Evolutionary conservation across 306 rosid genomes (phyloP), one percentile per base, ranked within the genome.

Genomic region (Sesbania bispinosa): DNA sequence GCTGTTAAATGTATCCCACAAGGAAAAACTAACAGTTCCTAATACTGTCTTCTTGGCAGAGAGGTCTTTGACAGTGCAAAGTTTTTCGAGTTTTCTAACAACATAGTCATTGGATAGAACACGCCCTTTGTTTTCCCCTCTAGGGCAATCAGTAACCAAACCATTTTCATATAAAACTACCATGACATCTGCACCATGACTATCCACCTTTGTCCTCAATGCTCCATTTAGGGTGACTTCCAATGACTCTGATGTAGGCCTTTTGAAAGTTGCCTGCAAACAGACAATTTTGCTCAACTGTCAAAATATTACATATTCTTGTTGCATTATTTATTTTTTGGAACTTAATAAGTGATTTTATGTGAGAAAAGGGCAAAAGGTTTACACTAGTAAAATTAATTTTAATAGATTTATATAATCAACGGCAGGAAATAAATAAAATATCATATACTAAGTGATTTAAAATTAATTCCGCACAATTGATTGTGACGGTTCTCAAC

Each of bases 51-150:
- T 95, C 78, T 88, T 89, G 23, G 91, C 85, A 20, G 93, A 24
- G 14, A 78, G 9, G 78, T 89, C 92, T 71, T 85, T 94, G 15
- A 91, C 87, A 2, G 86, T 75, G 73, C 87, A 82, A 19, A 95
- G 96, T 85, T 91, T 95, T 62, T 95, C 92, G 0, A 95, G 88
- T 60, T 62, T 81, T 45, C 97, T 65, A 13, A 95, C 99, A 0
- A 91, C 92, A 2, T 77, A 95, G 77, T 95, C 99, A 1, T 88
- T 91, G 63, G 97, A 84, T 18, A 95, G 82, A 61, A 95, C 92
- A 0, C 93, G 89, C 1, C 93, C 99, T 82, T 76, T 92, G 92
- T 95, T 95, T 74, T 89, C 99, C 27, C 99, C 99, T 77, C 59
- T 83, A 2, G 86, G 82, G 46, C 93, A 86, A 66, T 89, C 91